These are phyloP conservation scores for Phytophthora cactorum DNA, from an alignment of 352 stramenopile genomes.

Conservation along the genomic window DNA sequence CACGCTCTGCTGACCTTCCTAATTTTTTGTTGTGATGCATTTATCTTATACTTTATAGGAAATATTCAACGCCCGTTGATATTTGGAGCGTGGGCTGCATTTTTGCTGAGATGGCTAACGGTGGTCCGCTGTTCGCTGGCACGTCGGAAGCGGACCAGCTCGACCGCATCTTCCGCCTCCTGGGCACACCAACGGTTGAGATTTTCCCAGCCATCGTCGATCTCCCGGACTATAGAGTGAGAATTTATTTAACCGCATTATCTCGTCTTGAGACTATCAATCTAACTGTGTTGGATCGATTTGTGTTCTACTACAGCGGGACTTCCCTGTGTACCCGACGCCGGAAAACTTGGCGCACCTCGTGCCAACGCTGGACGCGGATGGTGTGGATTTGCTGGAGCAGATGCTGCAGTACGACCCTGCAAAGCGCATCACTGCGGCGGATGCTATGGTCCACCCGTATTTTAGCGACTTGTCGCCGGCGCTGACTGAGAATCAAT, in stretches of 20 bases:
- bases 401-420: conserved; percentile 92
- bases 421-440: conserved; percentile 92
- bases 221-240: conserved; percentile 96
- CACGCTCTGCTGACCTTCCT: not conserved
- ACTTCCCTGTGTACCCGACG: conserved; percentile 93
- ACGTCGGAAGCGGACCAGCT: conserved; percentile 97
- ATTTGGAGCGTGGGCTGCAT: conserved; percentile 99
- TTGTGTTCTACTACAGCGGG: conserved; percentile 49
- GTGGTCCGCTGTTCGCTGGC: conserved; percentile 95
- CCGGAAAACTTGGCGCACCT: conserved; percentile 90
- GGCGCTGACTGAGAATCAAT: conserved; percentile 67
- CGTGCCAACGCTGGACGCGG: conserved; percentile 90
- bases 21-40: not conserved
- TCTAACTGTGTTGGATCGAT: conserved; percentile 15
- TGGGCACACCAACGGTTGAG: conserved; percentile 94
- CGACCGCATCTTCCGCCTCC: conserved; percentile 97
- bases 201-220: conserved; percentile 97
- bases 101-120: conserved; percentile 97
- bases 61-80: conserved; percentile 99
- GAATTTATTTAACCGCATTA: conserved; percentile 5
- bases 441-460: conserved; percentile 95
- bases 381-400: conserved; percentile 93
- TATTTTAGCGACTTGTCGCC: conserved; percentile 97
- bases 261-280: not conserved
- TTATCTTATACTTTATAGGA: conserved; percentile 46